phyloP scores from a whole-genome alignment of 768 basidiomycete genomes.

The Rhizopogon vinicolor region DNA sequence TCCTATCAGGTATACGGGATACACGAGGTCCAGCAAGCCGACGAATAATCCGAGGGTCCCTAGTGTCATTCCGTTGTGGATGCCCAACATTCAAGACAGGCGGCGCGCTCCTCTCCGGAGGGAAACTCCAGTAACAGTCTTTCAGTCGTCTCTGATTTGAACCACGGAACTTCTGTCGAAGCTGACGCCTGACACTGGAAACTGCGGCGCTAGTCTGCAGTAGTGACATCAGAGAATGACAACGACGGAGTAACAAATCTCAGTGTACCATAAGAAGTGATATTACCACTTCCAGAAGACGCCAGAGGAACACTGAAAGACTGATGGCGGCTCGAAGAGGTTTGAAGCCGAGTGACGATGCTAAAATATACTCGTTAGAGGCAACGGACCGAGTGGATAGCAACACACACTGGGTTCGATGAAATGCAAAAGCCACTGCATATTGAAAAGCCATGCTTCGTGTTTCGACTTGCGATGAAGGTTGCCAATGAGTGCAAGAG shows the following conservation, averaged over 20 bases:
- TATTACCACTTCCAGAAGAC: constrained; percentile 24
- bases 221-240: not conserved
- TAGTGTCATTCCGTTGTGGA: not conserved
- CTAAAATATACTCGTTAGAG: not conserved
- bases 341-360: constrained; percentile 18
- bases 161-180: constrained; percentile 8
- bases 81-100: not conserved
- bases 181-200: constrained; percentile 22
- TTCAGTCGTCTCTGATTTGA: not conserved
- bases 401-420: constrained; percentile 21
- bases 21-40: constrained; percentile 21
- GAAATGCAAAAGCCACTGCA: constrained; percentile 16
- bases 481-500: constrained; percentile 21
- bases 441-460: not conserved
- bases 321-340: constrained; percentile 21
- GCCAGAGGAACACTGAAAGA: constrained; percentile 23
- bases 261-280: constrained; percentile 41
- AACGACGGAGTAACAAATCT: not conserved
- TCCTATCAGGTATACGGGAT: constrained; percentile 46
- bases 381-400: not conserved
- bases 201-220: constrained; percentile 33
- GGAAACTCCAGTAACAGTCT: not conserved
- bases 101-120: not conserved
- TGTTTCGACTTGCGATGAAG: constrained; percentile 2
- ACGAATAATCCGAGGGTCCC: constrained; percentile 6